A percentile compares a stretch with the other conserved stretches of the same genome.
Evolutionary conservation across 768 basidiomycete genomes (phyloP).

Genomic region (Myochromella boudieri): DNA sequence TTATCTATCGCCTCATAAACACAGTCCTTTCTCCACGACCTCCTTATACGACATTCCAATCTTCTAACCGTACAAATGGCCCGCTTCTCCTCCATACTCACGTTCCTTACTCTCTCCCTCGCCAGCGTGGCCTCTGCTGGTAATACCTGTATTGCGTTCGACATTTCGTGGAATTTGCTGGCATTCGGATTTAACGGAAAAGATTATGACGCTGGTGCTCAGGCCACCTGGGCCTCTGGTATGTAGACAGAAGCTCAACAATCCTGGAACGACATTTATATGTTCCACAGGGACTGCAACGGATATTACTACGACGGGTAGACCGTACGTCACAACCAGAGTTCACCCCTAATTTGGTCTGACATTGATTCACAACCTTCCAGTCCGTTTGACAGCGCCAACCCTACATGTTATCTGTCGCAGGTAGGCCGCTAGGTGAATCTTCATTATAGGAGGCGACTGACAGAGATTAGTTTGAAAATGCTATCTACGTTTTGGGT

Average conservation of each 20-base stretch:
- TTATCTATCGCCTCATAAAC: too few relatives aligned
- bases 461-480: slow-evolving; percentile 57
- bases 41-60: background rate
- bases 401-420: slow-evolving; percentile 72
- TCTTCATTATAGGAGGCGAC: background rate
- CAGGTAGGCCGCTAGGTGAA: slow-evolving; percentile 38
- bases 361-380: background rate
- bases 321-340: slow-evolving; percentile 59
- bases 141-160: slow-evolving; percentile 71
- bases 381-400: slow-evolving; percentile 65
- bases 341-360: background rate
- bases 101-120: slow-evolving; percentile 21
- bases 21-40: background rate
- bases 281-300: slow-evolving; percentile 45
- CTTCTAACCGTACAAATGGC: slow-evolving; percentile 12
- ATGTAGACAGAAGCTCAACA: slow-evolving; percentile 22
- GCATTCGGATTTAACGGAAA: slow-evolving; percentile 83
- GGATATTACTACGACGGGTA: slow-evolving; percentile 70
- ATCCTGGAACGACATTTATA: slow-evolving; percentile 1
- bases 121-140: slow-evolving; percentile 17
- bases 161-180: slow-evolving; percentile 78
- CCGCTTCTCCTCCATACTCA: slow-evolving; percentile 13
- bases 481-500: slow-evolving; percentile 83
- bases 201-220: slow-evolving; percentile 80
- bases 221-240: slow-evolving; percentile 64